A percentile compares a stretch with the other conserved stretches of the same genome.
phyloP scores from a whole-genome alignment of 352 stramenopile genomes.

The Pythium sp. region DNA sequence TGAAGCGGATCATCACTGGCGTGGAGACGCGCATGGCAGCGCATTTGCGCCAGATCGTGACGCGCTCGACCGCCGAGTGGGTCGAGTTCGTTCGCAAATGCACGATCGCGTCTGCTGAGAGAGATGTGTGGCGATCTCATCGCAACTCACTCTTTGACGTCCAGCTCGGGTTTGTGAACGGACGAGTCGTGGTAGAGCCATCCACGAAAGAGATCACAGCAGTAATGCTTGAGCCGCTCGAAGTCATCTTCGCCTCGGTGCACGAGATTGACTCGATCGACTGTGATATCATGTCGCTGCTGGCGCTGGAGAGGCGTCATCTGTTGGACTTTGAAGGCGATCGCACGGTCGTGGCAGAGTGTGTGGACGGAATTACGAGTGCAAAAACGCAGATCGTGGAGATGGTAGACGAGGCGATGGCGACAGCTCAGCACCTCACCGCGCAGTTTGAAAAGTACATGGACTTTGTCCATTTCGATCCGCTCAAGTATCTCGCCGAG shows the following conservation, averaged over 20 bases:
- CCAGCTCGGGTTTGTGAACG: conserved; percentile 51
- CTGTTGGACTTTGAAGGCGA: conserved; percentile 55
- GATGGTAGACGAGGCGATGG: conserved; percentile 64
- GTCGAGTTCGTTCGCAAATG: conserved; percentile 46
- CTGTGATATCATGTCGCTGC: conserved; percentile 88
- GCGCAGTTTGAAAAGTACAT: conserved; percentile 77
- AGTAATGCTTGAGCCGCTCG: conserved; percentile 76
- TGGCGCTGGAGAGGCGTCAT: conserved; percentile 62
- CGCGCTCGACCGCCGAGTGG: conserved; percentile 56
- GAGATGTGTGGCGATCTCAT: conserved; percentile 43
- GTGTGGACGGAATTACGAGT: conserved; percentile 37
- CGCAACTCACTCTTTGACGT: conserved; percentile 84
- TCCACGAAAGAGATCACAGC: conserved; percentile 67
- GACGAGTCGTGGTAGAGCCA: conserved; percentile 56
- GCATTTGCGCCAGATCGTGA: conserved; percentile 78
- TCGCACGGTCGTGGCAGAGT: conserved; percentile 39
- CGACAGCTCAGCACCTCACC: conserved; percentile 58
- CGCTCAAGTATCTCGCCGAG: conserved; percentile 61
- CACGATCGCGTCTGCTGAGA: conserved; percentile 10
- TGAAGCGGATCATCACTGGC: conserved; percentile 80
- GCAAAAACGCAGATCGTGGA: conserved; percentile 56
- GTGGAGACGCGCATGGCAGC: conserved; percentile 85
- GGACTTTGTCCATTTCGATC: conserved; percentile 83
- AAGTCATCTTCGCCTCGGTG: conserved; percentile 70
- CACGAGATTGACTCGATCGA: conserved; percentile 86